Percentiles rank a stretch among this genome's conserved stretches.
phyloP scores from a whole-genome alignment of 1,284 basidiomycete species.

The Sparassis latifolia region DNA sequence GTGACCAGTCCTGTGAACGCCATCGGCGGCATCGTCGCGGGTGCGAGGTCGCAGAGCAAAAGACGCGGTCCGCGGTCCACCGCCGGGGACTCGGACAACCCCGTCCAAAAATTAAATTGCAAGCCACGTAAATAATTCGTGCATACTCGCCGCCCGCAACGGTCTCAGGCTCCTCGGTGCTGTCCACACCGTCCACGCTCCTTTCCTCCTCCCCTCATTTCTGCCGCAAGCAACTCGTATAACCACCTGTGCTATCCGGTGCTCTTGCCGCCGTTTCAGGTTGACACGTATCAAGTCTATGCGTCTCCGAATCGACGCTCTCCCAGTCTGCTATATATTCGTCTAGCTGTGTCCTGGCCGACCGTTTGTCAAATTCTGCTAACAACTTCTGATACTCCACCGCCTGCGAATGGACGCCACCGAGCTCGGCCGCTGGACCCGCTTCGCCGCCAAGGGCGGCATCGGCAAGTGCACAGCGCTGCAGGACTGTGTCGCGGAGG shows the following conservation, averaged over 20 bases:
- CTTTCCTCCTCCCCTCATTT: not conserved
- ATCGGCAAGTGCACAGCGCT: conserved; percentile 71
- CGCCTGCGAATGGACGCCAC: conserved; percentile 50
- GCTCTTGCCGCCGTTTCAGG: no score
- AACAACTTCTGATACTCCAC: not conserved
- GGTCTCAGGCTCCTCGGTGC: conserved; percentile 1
- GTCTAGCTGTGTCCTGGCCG: no score
- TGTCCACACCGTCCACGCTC: conserved; percentile 3
- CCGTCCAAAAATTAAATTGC: not conserved
- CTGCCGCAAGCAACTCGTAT: not conserved
- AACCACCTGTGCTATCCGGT: not conserved
- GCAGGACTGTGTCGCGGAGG: conserved; percentile 74
- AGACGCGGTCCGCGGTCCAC: not conserved
- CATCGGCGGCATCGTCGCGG: conserved; percentile 63
- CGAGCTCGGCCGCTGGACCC: conserved; percentile 72
- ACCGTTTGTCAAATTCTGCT: not conserved
- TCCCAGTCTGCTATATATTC: no score
- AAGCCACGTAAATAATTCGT: no score
- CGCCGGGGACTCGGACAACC: not conserved
- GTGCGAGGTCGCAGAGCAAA: not conserved
- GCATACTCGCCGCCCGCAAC: no score
- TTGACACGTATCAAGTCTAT: no score
- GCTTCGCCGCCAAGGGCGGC: conserved; percentile 76
- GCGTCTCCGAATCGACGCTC: no score
- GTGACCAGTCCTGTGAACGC: conserved; percentile 65